Base-by-base conservation (phyloP, 192 early-diverging fungal genomes). In the Globomyces pollinis-pini region DNA sequence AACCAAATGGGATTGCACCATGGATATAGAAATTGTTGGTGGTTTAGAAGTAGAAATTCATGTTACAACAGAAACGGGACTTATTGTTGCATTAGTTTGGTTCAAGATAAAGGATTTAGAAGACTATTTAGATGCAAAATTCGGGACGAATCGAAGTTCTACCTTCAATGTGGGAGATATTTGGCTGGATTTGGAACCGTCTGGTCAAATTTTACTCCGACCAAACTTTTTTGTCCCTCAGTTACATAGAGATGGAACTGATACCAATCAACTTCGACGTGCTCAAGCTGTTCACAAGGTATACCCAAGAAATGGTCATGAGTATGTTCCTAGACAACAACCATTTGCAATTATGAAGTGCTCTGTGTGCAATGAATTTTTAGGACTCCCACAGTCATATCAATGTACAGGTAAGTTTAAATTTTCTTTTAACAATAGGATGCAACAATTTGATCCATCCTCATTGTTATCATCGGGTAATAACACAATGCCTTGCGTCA, bases 141-240 rank as follows among this genome's bases (percentile, higher is more conserved):
- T 70, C 41, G 66, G 55, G 7, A 52, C 18, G n/a, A 57, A 21
- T 3, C 51, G 54, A 32, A 63, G 12, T 7, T 31, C 5, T 59
- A 30, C 21, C 38, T 36, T 12, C 18, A 81, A 88, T 30, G 85
- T 86, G 21, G 76, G 85, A 38, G 84, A 90, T 59, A 77, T 74
- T n/a, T 89, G 87, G 88, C 79, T 92, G 67, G 91, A 99, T 47
- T 78, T 97, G 54, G 96, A 97, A 66, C 93, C 94, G 32, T 81
- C 84, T 50, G 96, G 96, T 32, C 90, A 95, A 68, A 70, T 97
- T 39, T 77, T 79, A 39, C 64, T 93, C 45, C 86, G 87, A 73
- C 69, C 93, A 55, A 88, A 94, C 75, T 93, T 72, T 5, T 8
- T 33, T 29, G 47, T 29, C 13, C 6, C 6, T 6, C 35, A 36